Evolutionary conservation across 495 filamentous ascomycete genomes (phyloP), one percentile per base, ranked within the genome.

Genomic region (Annulohypoxylon bovei): DNA sequence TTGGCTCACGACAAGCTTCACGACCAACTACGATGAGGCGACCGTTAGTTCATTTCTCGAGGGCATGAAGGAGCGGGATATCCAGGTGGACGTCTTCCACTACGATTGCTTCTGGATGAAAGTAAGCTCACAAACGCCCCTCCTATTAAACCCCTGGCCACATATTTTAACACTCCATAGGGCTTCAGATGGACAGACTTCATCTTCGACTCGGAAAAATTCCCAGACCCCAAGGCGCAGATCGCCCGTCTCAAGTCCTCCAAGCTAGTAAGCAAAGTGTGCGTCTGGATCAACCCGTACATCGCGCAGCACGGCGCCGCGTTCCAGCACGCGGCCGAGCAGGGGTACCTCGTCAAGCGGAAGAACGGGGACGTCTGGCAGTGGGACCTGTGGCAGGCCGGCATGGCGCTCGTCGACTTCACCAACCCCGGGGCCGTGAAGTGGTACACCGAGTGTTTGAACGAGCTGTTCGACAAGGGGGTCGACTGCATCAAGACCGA

Each of bases 101-200:
- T 92, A 88, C 53, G 89, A 91, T 67, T 88, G 87, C 72, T 91
- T 90, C 81, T 91, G 88, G 88, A 71, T 83, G 70, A 81, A 79
- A 62, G 72, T 71, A 55, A 25, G 44, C 20, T 46, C 11, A 12
- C 20, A 25, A 9, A 3, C 30, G 7, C 2, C 8, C 18, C 40
- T 16, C 18, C 20, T 46, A 20, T 11, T 9, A 20, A 22, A 46
- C 40, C 40, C 4, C 23, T 30, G 4, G 11, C 32, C 53, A 70
- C 53, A 53, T 53, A 32, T 74, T 59, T 68, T 75, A 59, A 42
- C 32, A 4, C 8, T 11, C 23, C 33, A 4, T 4, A 75, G 69
- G 83, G 86, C 80, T 92, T 91, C 71, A 88, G 89, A 58, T 93
- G 90, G 90, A 90, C 88, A 65, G 90, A 93, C 73, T 92, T 93